A percentile compares a stretch with the other conserved stretches of the same genome.
Conservation (phyloP, 164 flowering plant species). For the Vitis cinerea region DNA sequence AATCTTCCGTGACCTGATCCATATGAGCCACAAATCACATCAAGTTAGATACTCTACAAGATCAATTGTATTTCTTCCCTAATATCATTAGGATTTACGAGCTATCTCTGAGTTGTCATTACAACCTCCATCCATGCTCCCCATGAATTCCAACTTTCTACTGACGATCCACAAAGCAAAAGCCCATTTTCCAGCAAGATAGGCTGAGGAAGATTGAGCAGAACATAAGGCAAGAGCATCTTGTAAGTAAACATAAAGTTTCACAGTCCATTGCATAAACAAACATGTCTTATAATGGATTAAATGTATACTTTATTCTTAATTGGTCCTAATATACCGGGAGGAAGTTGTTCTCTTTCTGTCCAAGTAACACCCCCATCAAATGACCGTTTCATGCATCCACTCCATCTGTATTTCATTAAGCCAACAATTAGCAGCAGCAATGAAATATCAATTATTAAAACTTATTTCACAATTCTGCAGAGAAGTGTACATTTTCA, state of each 20-base stretch:
- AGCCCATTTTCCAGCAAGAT: slow-evolving; percentile 71
- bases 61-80: neutral
- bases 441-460: neutral
- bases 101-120: neutral
- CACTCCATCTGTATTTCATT: slow-evolving; percentile 72
- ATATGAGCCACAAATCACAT: slow-evolving; percentile 3
- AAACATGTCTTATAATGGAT: neutral
- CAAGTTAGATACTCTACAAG: neutral
- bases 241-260: neutral
- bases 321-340: slow-evolving; percentile 89
- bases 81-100: neutral
- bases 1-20: slow-evolving; percentile 67
- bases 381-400: slow-evolving; percentile 84
- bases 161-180: slow-evolving; percentile 91
- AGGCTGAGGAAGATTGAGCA: slow-evolving; percentile 51
- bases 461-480: neutral
- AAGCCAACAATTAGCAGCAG: slow-evolving; percentile 1
- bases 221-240: neutral
- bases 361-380: slow-evolving; percentile 84
- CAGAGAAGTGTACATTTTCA: no score
- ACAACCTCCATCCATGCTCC: slow-evolving; percentile 96
- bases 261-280: neutral
- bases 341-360: slow-evolving; percentile 90
- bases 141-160: slow-evolving; percentile 99
- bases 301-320: slow-evolving; percentile 74